Base-by-base conservation (phyloP, 108 stramenopile genomes). In the Fragilaria radians region DNA sequence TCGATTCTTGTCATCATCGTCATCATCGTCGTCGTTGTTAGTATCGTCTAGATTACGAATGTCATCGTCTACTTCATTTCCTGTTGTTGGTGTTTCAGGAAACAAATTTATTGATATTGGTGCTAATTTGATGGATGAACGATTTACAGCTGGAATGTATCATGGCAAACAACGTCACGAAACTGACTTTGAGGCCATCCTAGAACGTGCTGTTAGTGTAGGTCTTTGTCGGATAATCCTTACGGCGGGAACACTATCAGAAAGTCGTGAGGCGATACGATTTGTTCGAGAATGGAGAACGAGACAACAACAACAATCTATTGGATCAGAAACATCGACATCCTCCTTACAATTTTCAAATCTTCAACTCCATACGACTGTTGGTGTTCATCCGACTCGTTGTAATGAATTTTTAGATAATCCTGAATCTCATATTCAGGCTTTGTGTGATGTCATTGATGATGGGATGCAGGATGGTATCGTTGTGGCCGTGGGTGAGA, bases 381-480 rank as follows among this genome's bases (percentile, higher is more conserved):
- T 91, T 19, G 97, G 97, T 14, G 85, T 98, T 23, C 97, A 98
- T 66, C 97, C 97, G 21, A 96, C 95, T 5, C 81, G 96, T 48
- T 91, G 89, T 64, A 87, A 93, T 66, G 88, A 83, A 58, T 87
- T 87, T 66, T 80, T 69, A n/a, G 70, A 75, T 50, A 32, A 28
- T 45, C 4, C n/a, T 17, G 47, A 51, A 0, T 68, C 70, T 14
- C 66, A 62, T 26, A 68, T 86, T 26, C 46, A 74, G 34, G 62
- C 76, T 52, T 53, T 91, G 29, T 46, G 54, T n/a, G 56, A 74
- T 1, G 45, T 91, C 5, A 71, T 76, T 36, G 46, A 69, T 26
- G 66, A 70, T 27, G 86, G 84, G 21, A 71, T 76, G 46, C 19
- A 53, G 24, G 70, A 72, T 3, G 72, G 76, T 28, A 76, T 60